These are phyloP conservation scores for Schwanniomyces sp. DNA, from an alignment of 805 yeast genomes.

Conservation along the genomic window DNA sequence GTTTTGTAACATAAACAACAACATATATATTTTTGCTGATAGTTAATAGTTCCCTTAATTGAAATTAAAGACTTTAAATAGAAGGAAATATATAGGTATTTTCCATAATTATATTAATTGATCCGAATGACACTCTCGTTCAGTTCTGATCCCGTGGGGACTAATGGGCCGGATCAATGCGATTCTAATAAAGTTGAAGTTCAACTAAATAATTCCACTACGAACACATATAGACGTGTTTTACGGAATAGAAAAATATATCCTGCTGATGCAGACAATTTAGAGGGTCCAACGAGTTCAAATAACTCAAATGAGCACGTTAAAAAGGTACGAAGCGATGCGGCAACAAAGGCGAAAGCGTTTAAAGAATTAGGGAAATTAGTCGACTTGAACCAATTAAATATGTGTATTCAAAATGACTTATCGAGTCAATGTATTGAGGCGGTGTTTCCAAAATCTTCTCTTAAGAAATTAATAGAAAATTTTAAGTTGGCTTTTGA, in stretches of 20 bases:
- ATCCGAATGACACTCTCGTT: neutral
- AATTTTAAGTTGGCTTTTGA: neutral
- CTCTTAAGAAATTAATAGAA: slow-evolving; percentile 1
- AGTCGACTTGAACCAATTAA: neutral
- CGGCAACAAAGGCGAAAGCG: neutral
- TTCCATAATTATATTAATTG: neutral
- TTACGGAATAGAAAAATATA: neutral
- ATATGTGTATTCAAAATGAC: slow-evolving; percentile 13
- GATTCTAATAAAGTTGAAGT: neutral
- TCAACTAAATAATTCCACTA: neutral
- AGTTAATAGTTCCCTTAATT: neutral
- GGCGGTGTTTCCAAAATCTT: slow-evolving; percentile 11
- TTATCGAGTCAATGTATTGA: slow-evolving; percentile 14
- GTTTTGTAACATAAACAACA: neutral
- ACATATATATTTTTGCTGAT: neutral
- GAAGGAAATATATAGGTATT: neutral
- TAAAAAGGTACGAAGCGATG: neutral
- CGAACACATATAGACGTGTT: neutral
- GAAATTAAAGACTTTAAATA: neutral
- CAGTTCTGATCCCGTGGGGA: neutral
- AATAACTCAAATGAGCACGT: neutral
- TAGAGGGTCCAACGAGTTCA: neutral
- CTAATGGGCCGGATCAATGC: neutral
- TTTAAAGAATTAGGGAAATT: neutral
- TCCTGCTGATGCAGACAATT: neutral